Conservation (phyloP, 2,329 filamentous ascomycete species). For the Colletotrichum ledebouriae region DNA sequence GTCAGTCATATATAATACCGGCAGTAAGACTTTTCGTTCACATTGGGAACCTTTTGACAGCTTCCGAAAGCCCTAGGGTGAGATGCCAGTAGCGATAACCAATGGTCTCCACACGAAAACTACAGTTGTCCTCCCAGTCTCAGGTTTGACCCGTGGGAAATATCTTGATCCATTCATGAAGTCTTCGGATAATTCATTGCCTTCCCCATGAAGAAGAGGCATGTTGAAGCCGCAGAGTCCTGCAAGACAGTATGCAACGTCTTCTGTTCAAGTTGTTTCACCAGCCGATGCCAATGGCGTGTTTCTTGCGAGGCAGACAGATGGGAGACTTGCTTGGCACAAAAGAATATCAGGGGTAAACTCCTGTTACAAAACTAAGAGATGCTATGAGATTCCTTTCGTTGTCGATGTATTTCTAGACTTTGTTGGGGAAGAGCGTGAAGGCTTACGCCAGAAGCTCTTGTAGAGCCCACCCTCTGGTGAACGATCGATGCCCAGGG, state of each 20-base stretch:
- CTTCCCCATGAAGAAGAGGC: constrained; percentile 47
- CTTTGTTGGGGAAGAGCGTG: constrained; percentile 43
- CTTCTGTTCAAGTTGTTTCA: constrained; percentile 43
- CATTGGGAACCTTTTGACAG: too few species aligned
- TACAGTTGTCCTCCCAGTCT: background rate
- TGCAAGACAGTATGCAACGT: constrained; percentile 46
- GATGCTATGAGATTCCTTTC: constrained; percentile 12
- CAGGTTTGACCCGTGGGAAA: constrained; percentile 19
- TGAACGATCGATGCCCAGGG: constrained; percentile 42
- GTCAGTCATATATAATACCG: too few species aligned
- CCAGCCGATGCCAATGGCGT: constrained; percentile 48
- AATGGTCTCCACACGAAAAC: background rate
- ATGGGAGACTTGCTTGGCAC: constrained; percentile 9
- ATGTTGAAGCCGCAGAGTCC: constrained; percentile 48
- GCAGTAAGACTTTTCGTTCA: too few species aligned
- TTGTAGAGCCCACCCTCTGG: constrained; percentile 45
- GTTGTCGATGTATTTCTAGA: constrained; percentile 39
- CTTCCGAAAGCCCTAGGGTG: too few species aligned
- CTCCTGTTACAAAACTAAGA: constrained; percentile 48
- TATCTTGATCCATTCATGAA: constrained; percentile 27
- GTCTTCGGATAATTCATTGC: constrained; percentile 42
- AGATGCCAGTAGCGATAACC: background rate
- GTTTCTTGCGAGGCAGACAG: constrained; percentile 43
- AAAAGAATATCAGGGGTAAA: constrained; percentile 25
- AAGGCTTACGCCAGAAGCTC: constrained; percentile 45